These are phyloP conservation scores for Mortierella sp. DNA, from an alignment of 371 early-diverging fungal genomes.

Conservation along the genomic window DNA sequence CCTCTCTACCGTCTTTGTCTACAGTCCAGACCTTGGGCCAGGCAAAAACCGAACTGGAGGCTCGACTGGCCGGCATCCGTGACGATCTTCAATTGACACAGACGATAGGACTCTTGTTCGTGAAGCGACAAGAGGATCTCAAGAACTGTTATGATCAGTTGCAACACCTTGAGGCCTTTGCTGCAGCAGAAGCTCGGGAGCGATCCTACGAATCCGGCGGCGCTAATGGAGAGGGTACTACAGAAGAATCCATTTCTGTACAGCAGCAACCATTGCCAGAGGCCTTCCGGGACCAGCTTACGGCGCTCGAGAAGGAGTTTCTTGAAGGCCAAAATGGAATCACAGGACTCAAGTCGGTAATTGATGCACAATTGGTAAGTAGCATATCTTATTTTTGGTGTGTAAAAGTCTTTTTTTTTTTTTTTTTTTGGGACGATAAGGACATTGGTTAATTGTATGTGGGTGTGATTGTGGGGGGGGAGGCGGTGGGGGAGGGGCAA, in stretches of 20 bases:
- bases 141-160: slow-evolving; percentile 40
- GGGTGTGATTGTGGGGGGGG: background rate
- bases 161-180: slow-evolving; percentile 19
- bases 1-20: background rate
- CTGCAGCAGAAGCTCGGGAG: slow-evolving; percentile 12
- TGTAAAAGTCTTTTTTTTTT: background rate
- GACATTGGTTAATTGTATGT: too few species aligned
- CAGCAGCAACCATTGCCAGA: slow-evolving; percentile 36
- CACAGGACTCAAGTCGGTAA: slow-evolving; percentile 36
- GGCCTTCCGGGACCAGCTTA: slow-evolving; percentile 37
- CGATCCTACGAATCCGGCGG: slow-evolving; percentile 1
- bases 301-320: slow-evolving; percentile 38
- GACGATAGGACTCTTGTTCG: slow-evolving; percentile 46
- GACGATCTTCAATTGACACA: slow-evolving; percentile 48
- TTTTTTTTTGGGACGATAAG: slow-evolving; percentile 5
- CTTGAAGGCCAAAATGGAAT: slow-evolving; percentile 48
- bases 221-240: slow-evolving; percentile 5
- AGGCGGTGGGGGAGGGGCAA: too few species aligned
- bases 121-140: slow-evolving; percentile 50
- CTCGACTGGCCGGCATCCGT: slow-evolving; percentile 35
- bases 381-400: background rate
- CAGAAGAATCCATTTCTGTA: too few species aligned
- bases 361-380: slow-evolving; percentile 52
- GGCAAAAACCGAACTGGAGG: slow-evolving; percentile 40
- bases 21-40: slow-evolving; percentile 34